These are phyloP conservation scores for Furcasterigmium sp. DNA, from an alignment of 2,329 filamentous ascomycete species.

Conservation along the genomic window DNA sequence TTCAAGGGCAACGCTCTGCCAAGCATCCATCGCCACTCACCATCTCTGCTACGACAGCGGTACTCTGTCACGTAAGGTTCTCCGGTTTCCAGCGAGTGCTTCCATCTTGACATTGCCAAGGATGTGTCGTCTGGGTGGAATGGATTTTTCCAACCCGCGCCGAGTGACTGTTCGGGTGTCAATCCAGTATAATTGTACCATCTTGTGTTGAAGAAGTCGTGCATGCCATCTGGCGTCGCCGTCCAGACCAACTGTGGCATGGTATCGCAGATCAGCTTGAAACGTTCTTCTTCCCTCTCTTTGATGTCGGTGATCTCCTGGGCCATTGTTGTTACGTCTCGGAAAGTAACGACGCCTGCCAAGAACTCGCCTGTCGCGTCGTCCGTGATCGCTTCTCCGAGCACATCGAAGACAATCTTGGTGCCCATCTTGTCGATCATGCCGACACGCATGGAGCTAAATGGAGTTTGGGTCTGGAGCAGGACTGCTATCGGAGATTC, in stretches of 20 bases:
- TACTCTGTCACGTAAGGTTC: constrained; percentile 68
- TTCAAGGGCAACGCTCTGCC: constrained; percentile 65
- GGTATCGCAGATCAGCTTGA: constrained; percentile 70
- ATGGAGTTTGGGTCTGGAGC: constrained; percentile 54
- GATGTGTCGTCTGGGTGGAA: constrained; percentile 68
- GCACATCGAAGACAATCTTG: constrained; percentile 56
- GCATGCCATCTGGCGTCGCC: constrained; percentile 56
- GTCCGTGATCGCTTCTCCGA: constrained; percentile 64
- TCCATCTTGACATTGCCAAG: constrained; percentile 52
- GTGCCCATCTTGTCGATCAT: constrained; percentile 50
- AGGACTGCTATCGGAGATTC: constrained; percentile 65
- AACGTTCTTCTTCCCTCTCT: constrained; percentile 66
- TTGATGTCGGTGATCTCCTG: constrained; percentile 66
- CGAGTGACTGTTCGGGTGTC: constrained; percentile 55
- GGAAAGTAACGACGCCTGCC: constrained; percentile 66
- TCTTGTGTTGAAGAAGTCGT: constrained; percentile 71
- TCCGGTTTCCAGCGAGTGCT: constrained; percentile 58
- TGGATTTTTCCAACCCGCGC: constrained; percentile 54
- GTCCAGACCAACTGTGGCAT: constrained; percentile 74
- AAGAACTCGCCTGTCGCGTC: constrained; percentile 65
- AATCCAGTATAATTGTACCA: constrained; percentile 79
- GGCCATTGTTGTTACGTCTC: constrained; percentile 66
- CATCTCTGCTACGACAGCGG: constrained; percentile 59
- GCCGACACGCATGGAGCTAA: constrained; percentile 56
- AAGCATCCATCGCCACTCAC: constrained; percentile 75